A percentile compares a stretch with the other conserved stretches of the same genome.
phyloP scores from a whole-genome alignment of 1,139 yeast genomes.

The Saccharomycopsis crataegensis region DNA sequence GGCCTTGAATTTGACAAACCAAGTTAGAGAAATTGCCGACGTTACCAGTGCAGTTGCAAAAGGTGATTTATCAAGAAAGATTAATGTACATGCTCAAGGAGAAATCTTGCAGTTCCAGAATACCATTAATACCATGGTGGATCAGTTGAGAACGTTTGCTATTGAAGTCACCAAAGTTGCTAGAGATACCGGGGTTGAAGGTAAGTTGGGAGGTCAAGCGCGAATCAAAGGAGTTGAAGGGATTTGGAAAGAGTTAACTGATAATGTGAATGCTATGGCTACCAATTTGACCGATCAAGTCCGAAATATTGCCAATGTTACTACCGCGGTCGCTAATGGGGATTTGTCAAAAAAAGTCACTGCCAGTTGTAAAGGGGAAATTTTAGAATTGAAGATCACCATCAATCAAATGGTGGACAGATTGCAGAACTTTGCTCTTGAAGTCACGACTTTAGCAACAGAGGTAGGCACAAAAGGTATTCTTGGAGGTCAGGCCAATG shows the following conservation, averaged over 20 bases:
- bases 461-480: constrained; percentile 90
- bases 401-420: constrained; percentile 85
- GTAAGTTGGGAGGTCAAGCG: constrained; percentile 84
- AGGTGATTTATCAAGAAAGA: constrained; percentile 79
- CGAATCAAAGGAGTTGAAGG: constrained; percentile 79
- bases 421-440: constrained; percentile 80
- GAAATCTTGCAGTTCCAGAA: constrained; percentile 75
- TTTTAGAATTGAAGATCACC: constrained; percentile 70
- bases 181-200: constrained; percentile 84
- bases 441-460: constrained; percentile 78
- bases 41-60: constrained; percentile 89
- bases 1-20: constrained; percentile 27
- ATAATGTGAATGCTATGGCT: constrained; percentile 89
- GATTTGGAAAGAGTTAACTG: constrained; percentile 84
- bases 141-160: constrained; percentile 79
- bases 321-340: constrained; percentile 90
- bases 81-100: constrained; percentile 84
- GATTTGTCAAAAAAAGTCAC: constrained; percentile 80
- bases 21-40: constrained; percentile 74
- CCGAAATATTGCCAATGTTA: constrained; percentile 82
- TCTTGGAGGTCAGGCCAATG: constrained; percentile 87
- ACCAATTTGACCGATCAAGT: constrained; percentile 80
- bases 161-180: constrained; percentile 86
- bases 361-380: constrained; percentile 86
- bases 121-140: constrained; percentile 79